A percentile compares a stretch with the other conserved stretches of the same genome.
Conservation (phyloP, 179 eudicot species). For the Silene noctiflora region DNA sequence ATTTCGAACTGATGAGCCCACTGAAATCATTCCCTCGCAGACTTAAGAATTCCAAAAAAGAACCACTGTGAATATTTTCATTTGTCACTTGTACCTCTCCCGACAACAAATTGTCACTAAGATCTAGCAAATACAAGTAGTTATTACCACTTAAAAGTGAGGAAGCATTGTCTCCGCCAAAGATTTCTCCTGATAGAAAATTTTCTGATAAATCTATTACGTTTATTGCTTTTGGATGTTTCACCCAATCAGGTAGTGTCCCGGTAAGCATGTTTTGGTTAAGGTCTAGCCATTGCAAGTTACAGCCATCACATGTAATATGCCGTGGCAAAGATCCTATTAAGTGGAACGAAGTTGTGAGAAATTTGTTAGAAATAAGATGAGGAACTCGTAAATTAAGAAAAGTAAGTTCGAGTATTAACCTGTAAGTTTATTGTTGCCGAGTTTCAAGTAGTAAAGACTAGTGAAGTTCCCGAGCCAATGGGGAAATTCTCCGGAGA, state of each 20-base stretch:
- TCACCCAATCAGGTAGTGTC: background rate
- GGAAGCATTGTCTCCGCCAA: background rate
- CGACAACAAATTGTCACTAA: background rate
- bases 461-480: slow-evolving; percentile 4
- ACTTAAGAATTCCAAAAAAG: background rate
- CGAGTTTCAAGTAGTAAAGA: background rate
- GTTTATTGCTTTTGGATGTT: too few relatives aligned
- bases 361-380: background rate
- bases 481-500: background rate
- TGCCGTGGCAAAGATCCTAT: slow-evolving; percentile 3
- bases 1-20: background rate
- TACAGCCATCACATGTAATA: background rate
- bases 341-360: background rate
- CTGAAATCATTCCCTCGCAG: slow-evolving; percentile 10
- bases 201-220: background rate
- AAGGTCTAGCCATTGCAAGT: background rate
- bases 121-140: background rate
- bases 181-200: background rate
- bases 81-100: slow-evolving; percentile 7
- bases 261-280: background rate
- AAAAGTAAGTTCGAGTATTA: background rate
- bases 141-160: background rate
- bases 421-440: slow-evolving; percentile 7
- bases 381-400: background rate
- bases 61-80: background rate